A percentile compares a stretch with the other conserved stretches of the same genome.
phyloP scores from a whole-genome alignment of 768 basidiomycete genomes.

The Obba rivulosa region DNA sequence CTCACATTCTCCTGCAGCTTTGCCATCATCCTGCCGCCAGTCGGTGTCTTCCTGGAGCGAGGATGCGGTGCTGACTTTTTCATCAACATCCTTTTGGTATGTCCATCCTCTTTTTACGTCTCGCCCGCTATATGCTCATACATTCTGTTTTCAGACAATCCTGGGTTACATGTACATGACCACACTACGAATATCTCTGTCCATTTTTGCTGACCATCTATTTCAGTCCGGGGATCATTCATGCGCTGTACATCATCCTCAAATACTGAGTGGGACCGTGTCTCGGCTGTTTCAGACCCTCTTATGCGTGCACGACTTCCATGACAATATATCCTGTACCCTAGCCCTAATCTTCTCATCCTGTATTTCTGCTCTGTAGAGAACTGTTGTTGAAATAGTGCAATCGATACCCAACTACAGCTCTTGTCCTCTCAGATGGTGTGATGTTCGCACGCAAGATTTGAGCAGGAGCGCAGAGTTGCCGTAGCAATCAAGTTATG shows the following conservation, averaged over 20 bases:
- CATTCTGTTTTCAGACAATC: slow-evolving; percentile 36
- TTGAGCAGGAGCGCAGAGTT: too few species aligned
- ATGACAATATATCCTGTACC: too few species aligned
- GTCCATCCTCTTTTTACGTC: slow-evolving; percentile 10
- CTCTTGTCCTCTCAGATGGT: background rate
- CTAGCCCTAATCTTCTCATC: too few species aligned
- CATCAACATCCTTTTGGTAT: slow-evolving; percentile 70
- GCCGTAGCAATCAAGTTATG: too few species aligned
- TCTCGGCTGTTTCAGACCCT: too few species aligned
- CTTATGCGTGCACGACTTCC: too few species aligned
- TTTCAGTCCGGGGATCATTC: slow-evolving; percentile 70
- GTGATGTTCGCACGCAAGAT: too few species aligned
- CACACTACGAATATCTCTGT: background rate
- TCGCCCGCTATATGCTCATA: slow-evolving; percentile 1
- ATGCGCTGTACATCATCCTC: slow-evolving; percentile 78
- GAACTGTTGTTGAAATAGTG: slow-evolving; percentile 3
- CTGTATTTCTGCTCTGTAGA: too few species aligned
- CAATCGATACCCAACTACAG: slow-evolving; percentile 6
- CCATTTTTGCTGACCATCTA: slow-evolving; percentile 11
- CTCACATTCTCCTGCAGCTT: slow-evolving; percentile 31
- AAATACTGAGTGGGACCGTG: slow-evolving; percentile 43
- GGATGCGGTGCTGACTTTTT: slow-evolving; percentile 73
- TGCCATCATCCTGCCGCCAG: slow-evolving; percentile 72
- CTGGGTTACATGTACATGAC: slow-evolving; percentile 70
- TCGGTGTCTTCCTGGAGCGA: slow-evolving; percentile 86